A percentile compares a stretch with the other conserved stretches of the same genome.
Evolutionary conservation across 495 filamentous ascomycete genomes (phyloP).

Genomic region (Lepraria neglecta): DNA sequence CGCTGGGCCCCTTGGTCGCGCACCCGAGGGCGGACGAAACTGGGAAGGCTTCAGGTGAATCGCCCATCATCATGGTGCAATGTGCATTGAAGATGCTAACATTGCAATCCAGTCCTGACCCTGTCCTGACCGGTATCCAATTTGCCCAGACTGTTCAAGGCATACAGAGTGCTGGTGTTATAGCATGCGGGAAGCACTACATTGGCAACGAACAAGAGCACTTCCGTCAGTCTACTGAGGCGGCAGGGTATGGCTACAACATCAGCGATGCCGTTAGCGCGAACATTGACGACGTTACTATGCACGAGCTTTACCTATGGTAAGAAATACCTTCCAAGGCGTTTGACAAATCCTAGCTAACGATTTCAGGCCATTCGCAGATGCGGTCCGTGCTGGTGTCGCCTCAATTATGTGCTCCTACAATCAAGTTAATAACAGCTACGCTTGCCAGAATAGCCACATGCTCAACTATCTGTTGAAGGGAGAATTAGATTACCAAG

Average conservation of each 20-base stretch:
- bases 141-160: slow-evolving; percentile 72
- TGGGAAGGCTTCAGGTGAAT: slow-evolving; percentile 58
- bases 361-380: slow-evolving; percentile 57
- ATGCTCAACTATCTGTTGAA: slow-evolving; percentile 79
- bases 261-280: slow-evolving; percentile 62
- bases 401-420: slow-evolving; percentile 93
- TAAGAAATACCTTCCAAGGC: slow-evolving; percentile 37
- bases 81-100: slow-evolving; percentile 3
- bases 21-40: slow-evolving; percentile 75
- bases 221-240: slow-evolving; percentile 70
- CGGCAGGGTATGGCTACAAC: slow-evolving; percentile 54
- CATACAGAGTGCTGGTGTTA: slow-evolving; percentile 73
- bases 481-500: slow-evolving; percentile 88
- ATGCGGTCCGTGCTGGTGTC: slow-evolving; percentile 67
- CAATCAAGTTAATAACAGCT: slow-evolving; percentile 74
- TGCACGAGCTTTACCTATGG: slow-evolving; percentile 95
- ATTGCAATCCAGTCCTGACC: slow-evolving; percentile 57
- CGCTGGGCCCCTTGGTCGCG: slow-evolving; percentile 73
- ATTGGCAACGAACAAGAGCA: slow-evolving; percentile 73
- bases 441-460: slow-evolving; percentile 64
- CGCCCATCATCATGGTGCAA: background rate
- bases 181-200: slow-evolving; percentile 79
- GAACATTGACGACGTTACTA: slow-evolving; percentile 86
- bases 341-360: background rate
- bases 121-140: slow-evolving; percentile 65